phyloP scores from a whole-genome alignment of 768 basidiomycete genomes.

The Rhodotorula sphaerocarpa region DNA sequence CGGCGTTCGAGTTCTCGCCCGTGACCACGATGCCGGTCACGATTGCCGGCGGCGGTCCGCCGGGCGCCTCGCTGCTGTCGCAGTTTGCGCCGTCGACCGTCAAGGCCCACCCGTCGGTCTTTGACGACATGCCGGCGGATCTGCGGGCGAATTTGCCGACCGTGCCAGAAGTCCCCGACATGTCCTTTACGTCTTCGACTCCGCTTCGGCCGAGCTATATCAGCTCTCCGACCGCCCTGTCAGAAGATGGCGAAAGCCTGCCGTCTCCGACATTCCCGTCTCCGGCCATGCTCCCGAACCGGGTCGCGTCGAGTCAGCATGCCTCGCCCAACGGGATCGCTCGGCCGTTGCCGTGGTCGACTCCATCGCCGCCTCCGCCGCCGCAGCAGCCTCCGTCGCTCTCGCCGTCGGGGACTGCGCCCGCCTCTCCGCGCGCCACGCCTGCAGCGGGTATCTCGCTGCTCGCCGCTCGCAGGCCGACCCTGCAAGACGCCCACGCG shows the following conservation, averaged over 20 bases:
- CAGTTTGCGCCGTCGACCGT: slow-evolving; percentile 29
- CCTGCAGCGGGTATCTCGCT: neutral
- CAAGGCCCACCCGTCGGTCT: slow-evolving; percentile 10
- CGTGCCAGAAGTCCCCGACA: slow-evolving; percentile 17
- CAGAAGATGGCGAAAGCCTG: slow-evolving; percentile 31
- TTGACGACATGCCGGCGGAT: slow-evolving; percentile 12
- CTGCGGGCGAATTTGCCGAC: slow-evolving; percentile 1
- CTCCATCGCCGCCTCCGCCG: neutral
- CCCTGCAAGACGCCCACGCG: neutral
- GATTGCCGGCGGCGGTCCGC: slow-evolving; percentile 10
- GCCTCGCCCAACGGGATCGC: slow-evolving; percentile 3
- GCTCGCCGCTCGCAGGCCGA: slow-evolving; percentile 2
- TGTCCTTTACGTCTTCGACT: neutral
- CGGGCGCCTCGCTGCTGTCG: slow-evolving; percentile 15
- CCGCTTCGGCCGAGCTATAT: slow-evolving; percentile 10
- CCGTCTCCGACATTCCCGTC: slow-evolving; percentile 30
- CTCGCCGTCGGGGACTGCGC: neutral
- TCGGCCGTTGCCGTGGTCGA: slow-evolving; percentile 21
- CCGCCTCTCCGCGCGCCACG: neutral
- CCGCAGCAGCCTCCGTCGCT: slow-evolving; percentile 8
- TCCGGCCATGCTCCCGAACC: neutral
- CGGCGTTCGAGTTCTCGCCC: slow-evolving; percentile 25
- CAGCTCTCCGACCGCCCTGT: slow-evolving; percentile 23
- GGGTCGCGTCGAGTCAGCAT: neutral
- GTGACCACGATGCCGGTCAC: slow-evolving; percentile 18